phyloP scores from a whole-genome alignment of 768 basidiomycete species.

The Phanerochaete carnosa region DNA sequence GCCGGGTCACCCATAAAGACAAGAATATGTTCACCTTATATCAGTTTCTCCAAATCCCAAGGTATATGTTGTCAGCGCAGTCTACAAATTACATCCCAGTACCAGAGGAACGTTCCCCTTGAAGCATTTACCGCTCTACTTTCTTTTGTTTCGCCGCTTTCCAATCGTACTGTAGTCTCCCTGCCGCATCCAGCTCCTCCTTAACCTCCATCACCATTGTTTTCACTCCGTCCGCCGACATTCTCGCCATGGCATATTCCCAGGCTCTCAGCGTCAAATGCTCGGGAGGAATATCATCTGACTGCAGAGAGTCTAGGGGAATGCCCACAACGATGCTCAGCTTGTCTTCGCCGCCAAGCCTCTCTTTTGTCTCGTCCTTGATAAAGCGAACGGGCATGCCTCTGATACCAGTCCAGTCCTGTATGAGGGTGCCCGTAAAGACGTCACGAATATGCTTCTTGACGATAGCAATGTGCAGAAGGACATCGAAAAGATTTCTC shows the following conservation, averaged over 20 bases:
- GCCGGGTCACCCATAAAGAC: too few species aligned
- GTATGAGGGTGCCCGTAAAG: conserved; percentile 21
- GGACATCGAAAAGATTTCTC: conserved; percentile 22
- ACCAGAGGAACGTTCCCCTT: not conserved
- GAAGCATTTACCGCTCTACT: not conserved
- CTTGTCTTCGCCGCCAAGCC: conserved; percentile 9
- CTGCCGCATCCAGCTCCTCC: conserved; percentile 19
- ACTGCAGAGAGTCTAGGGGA: not conserved
- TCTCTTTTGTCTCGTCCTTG: conserved; percentile 20
- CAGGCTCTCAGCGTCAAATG: conserved; percentile 12
- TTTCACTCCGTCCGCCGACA: conserved; percentile 17
- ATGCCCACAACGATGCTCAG: not conserved
- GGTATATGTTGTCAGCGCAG: not conserved
- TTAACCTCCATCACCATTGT: conserved; percentile 14
- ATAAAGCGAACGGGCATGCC: conserved; percentile 21
- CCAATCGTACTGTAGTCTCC: conserved; percentile 17
- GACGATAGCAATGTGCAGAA: conserved; percentile 24
- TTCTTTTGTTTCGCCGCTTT: conserved; percentile 15
- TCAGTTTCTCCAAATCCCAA: not conserved
- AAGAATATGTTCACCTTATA: not conserved
- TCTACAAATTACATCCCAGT: not conserved
- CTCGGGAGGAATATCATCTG: not conserved
- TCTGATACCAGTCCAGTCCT: conserved; percentile 20
- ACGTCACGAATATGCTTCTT: conserved; percentile 16
- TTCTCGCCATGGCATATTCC: conserved; percentile 17